Percentiles rank a stretch among this genome's conserved stretches.
Evolutionary conservation across 345 rosid species (phyloP).

Genomic region (Geranium rotundifolium): DNA sequence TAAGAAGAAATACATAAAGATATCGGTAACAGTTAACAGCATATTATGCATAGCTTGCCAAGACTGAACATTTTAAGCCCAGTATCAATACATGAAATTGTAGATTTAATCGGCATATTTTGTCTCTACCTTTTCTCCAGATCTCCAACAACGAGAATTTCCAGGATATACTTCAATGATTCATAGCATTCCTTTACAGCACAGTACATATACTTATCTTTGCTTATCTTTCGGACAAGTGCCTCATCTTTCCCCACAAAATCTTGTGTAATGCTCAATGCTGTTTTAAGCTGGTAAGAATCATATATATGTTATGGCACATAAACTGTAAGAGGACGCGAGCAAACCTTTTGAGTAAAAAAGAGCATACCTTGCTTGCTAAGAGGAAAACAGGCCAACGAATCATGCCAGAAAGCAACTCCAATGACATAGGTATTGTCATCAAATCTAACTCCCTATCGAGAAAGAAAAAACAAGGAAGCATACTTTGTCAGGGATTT

Average conservation of each 20-base stretch:
- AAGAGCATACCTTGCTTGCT: slow-evolving; percentile 60
- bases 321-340: slow-evolving; percentile 8
- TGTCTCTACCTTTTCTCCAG: slow-evolving; percentile 59
- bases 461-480: slow-evolving; percentile 6
- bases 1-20: slow-evolving; percentile 2
- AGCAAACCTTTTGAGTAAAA: background rate
- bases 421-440: slow-evolving; percentile 64
- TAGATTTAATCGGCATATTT: background rate
- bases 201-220: slow-evolving; percentile 74
- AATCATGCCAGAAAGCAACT: slow-evolving; percentile 49
- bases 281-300: slow-evolving; percentile 61
- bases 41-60: background rate
- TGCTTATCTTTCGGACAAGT: slow-evolving; percentile 61
- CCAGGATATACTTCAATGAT: slow-evolving; percentile 72
- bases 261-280: slow-evolving; percentile 74
- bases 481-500: slow-evolving; percentile 3
- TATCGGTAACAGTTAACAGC: background rate
- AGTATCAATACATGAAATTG: background rate
- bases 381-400: slow-evolving; percentile 94
- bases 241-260: slow-evolving; percentile 53
- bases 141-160: slow-evolving; percentile 67
- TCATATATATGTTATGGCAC: slow-evolving; percentile 21
- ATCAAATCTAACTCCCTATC: slow-evolving; percentile 85
- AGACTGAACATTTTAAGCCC: background rate
- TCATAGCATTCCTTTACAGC: slow-evolving; percentile 85